Evolutionary conservation across 805 yeast genomes (phyloP).

Genomic region (Kluyveromyces dobzhanskii): DNA sequence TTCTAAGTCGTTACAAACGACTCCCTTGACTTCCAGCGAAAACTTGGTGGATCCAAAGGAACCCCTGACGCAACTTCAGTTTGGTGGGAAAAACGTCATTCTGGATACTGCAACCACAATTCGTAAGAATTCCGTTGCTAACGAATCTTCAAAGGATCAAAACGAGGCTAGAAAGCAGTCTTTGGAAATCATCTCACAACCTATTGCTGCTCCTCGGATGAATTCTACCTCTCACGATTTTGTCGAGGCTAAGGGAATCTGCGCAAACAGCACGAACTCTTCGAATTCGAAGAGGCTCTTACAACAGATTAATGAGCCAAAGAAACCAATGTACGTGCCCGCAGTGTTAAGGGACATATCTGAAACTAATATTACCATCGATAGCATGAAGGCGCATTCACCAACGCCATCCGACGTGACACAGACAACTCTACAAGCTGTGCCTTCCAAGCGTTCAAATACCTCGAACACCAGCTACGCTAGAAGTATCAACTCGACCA

Average conservation of each 20-base stretch:
- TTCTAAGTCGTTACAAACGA: conserved; percentile 1
- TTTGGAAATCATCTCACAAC: conserved; percentile 13
- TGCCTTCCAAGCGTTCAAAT: conserved; percentile 20
- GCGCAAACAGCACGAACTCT: conserved; percentile 1
- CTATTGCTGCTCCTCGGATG: conserved; percentile 6
- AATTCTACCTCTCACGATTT: not conserved
- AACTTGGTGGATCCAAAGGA: conserved; percentile 6
- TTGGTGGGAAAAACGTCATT: conserved; percentile 25
- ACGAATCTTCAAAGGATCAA: conserved; percentile 1
- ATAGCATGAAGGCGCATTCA: conserved; percentile 26
- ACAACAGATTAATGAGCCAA: conserved; percentile 70
- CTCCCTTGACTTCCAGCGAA: conserved; percentile 6
- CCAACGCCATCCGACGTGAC: conserved; percentile 6
- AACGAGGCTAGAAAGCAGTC: conserved; percentile 10
- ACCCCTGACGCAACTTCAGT: conserved; percentile 19
- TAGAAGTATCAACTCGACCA: conserved; percentile 18
- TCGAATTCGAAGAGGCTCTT: conserved; percentile 20
- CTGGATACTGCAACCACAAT: conserved; percentile 14
- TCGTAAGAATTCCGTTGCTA: conserved; percentile 8
- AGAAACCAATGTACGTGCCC: conserved; percentile 83
- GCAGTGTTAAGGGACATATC: conserved; percentile 66
- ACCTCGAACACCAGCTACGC: conserved; percentile 21
- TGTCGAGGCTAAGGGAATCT: not conserved
- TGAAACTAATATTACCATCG: conserved; percentile 35
- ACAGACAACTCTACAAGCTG: conserved; percentile 14